Evolutionary conservation across 495 filamentous ascomycete genomes (phyloP).

Genomic region (Saxophila tyrrhenica): DNA sequence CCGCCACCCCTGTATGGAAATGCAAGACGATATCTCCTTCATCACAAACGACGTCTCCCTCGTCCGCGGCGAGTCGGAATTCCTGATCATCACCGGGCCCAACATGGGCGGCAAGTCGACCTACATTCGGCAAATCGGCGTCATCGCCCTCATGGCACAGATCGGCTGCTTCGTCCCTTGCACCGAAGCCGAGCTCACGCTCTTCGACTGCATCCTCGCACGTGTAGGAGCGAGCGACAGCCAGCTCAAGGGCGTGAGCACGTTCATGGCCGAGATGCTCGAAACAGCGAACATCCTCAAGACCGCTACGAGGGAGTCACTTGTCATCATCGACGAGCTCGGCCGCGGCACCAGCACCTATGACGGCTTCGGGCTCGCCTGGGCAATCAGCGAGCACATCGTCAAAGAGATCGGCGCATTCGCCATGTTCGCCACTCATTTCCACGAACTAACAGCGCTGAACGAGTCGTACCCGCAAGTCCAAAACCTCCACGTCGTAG

Average conservation of each 20-base stretch:
- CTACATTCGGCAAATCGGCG: constrained; percentile 95
- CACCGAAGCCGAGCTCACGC: constrained; percentile 76
- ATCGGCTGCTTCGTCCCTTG: constrained; percentile 95
- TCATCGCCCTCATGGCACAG: constrained; percentile 96
- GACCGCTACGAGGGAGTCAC: constrained; percentile 79
- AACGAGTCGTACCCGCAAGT: constrained; percentile 76
- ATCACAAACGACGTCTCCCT: constrained; percentile 95
- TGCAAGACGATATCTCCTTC: constrained; percentile 97
- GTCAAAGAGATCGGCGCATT: constrained; percentile 88
- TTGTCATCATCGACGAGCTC: constrained; percentile 99
- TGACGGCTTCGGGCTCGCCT: constrained; percentile 94
- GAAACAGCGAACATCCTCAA: constrained; percentile 98
- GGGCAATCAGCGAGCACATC: constrained; percentile 98
- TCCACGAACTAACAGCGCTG: constrained; percentile 91
- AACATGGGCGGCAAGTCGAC: constrained; percentile 99
- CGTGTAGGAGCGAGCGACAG: constrained; percentile 91
- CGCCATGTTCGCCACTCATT: constrained; percentile 93
- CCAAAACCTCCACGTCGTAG: constrained; percentile 88
- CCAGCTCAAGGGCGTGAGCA: constrained; percentile 94
- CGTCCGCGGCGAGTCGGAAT: constrained; percentile 67
- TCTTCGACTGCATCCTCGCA: constrained; percentile 97
- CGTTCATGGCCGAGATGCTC: constrained; percentile 99
- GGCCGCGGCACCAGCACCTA: constrained; percentile 96
- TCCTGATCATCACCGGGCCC: constrained; percentile 94
- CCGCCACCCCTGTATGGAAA: constrained; percentile 96